A percentile compares a stretch with the other conserved stretches of the same genome.
Evolutionary conservation across 805 yeast genomes (phyloP).

Genomic region (Cyberlindnera petersonii): DNA sequence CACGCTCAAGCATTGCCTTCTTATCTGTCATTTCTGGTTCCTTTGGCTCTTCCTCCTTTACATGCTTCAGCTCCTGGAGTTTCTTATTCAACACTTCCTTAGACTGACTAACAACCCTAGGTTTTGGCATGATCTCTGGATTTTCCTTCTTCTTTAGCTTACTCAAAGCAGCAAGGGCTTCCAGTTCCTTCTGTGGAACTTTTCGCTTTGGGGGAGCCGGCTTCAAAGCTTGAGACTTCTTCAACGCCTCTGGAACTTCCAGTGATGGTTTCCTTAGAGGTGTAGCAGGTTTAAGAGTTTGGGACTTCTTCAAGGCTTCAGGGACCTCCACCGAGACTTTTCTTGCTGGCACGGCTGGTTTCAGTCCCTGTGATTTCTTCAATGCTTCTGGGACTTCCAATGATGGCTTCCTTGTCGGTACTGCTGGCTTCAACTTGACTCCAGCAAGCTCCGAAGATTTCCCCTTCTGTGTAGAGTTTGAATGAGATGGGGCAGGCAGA

Average conservation of each 20-base stretch:
- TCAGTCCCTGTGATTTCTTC: conserved; percentile 13
- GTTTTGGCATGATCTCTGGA: conserved; percentile 18
- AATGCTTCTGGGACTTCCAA: conserved; percentile 23
- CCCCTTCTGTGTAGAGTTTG: neutral
- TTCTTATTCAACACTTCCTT: conserved; percentile 16
- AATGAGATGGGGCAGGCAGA: conserved; percentile 9
- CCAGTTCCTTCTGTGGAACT: conserved; percentile 18
- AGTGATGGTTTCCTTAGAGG: conserved; percentile 22
- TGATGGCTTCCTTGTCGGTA: conserved; percentile 14
- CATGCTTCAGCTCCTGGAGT: conserved; percentile 14
- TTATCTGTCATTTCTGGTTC: conserved; percentile 4
- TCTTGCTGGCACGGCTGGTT: conserved; percentile 22
- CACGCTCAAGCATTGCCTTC: conserved; percentile 16
- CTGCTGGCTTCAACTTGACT: conserved; percentile 8
- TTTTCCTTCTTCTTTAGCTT: conserved; percentile 15
- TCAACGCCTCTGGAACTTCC: conserved; percentile 23
- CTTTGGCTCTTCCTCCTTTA: conserved; percentile 2
- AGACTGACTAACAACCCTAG: conserved; percentile 23
- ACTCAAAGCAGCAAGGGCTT: conserved; percentile 17
- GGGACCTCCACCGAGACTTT: conserved; percentile 20
- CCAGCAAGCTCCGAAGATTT: neutral
- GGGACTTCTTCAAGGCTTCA: conserved; percentile 20
- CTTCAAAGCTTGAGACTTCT: conserved; percentile 9
- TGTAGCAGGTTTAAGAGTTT: conserved; percentile 21
- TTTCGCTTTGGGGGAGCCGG: conserved; percentile 19